Evolutionary conservation across 2,329 filamentous ascomycete species (phyloP).

Genomic region (Colletotrichum acutatum): DNA sequence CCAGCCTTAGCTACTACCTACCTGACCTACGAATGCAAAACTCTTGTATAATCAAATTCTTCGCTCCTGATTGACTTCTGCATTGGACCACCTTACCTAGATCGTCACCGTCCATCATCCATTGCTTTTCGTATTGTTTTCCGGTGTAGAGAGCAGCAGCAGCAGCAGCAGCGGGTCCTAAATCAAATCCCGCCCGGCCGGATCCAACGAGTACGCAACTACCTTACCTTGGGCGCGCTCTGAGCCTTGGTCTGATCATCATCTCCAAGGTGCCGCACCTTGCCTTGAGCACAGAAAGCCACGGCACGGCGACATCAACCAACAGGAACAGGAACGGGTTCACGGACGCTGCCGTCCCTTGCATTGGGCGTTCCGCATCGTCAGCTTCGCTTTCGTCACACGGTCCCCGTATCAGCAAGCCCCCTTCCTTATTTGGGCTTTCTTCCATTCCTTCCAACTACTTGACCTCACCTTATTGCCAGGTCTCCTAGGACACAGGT

Average conservation of each 20-base stretch:
- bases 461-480: background rate
- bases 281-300: background rate
- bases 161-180: background rate
- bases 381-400: background rate
- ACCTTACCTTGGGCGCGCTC: background rate
- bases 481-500: slow-evolving; percentile 4
- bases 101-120: background rate
- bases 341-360: slow-evolving; percentile 12
- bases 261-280: background rate
- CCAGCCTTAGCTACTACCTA: background rate
- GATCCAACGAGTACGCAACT: background rate
- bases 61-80: background rate
- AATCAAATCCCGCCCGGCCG: background rate
- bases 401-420: background rate
- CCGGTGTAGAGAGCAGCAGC: background rate
- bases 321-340: background rate
- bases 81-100: background rate
- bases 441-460: slow-evolving; percentile 5
- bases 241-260: background rate
- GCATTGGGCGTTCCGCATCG: background rate
- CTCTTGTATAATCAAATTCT: background rate
- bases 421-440: background rate
- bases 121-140: background rate
- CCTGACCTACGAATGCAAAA: background rate
- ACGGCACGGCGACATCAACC: background rate